Evolutionary conservation across 371 early-diverging fungal genomes (phyloP).

Genomic region (Rhizopus delemar): DNA sequence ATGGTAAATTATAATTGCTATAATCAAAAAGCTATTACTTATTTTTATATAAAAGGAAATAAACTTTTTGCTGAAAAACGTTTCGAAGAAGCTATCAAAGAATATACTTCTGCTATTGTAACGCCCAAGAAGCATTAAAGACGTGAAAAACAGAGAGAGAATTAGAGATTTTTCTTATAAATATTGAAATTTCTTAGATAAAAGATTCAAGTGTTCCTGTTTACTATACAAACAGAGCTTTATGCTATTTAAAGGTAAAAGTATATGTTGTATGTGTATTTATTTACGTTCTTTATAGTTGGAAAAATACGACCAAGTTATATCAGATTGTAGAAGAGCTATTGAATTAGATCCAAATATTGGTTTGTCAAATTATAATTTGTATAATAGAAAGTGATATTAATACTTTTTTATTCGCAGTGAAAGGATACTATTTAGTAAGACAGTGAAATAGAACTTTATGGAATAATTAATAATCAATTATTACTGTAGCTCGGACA

Average conservation of each 20-base stretch:
- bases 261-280: background rate
- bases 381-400: background rate
- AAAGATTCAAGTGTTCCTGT: constrained; percentile 63
- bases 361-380: constrained; percentile 35
- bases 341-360: constrained; percentile 68
- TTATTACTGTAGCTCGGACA: constrained; percentile 51
- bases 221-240: constrained; percentile 80
- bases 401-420: constrained; percentile 25
- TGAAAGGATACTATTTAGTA: constrained; percentile 75
- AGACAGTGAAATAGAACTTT: constrained; percentile 3
- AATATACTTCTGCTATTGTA: constrained; percentile 78
- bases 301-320: constrained; percentile 57
- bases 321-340: constrained; percentile 68
- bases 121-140: background rate
- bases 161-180: background rate
- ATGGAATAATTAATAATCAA: background rate
- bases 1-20: constrained; percentile 23
- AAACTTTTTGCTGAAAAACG: constrained; percentile 57
- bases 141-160: constrained; percentile 2
- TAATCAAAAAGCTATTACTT: background rate
- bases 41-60: constrained; percentile 43
- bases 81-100: constrained; percentile 68
- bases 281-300: constrained; percentile 30
- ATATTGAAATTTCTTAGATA: constrained; percentile 42
- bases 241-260: constrained; percentile 68